Evolutionary conservation across 768 basidiomycete species (phyloP).

Genomic region (Jaapia argillacea): DNA sequence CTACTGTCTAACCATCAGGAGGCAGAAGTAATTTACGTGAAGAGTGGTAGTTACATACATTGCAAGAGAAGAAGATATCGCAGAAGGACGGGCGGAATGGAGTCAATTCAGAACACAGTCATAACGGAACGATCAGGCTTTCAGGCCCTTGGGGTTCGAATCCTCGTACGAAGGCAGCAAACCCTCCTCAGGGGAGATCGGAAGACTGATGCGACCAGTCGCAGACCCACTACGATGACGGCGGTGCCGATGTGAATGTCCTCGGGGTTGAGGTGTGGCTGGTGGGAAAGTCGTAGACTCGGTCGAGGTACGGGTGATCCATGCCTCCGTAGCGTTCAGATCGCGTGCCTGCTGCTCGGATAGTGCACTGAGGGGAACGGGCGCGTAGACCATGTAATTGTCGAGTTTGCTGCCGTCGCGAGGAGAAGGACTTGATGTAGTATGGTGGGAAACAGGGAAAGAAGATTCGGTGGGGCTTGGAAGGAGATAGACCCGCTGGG

Average conservation of each 20-base stretch:
- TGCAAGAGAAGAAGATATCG: too few species aligned
- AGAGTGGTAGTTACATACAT: too few species aligned
- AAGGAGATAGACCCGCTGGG: constrained; percentile 57
- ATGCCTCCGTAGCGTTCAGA: constrained; percentile 51
- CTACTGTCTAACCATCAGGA: too few species aligned
- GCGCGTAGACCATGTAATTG: constrained; percentile 54
- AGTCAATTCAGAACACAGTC: too few species aligned
- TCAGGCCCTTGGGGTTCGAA: background rate
- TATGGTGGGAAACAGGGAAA: constrained; percentile 3
- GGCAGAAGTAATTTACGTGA: too few species aligned
- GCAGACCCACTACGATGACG: background rate
- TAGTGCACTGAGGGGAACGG: constrained; percentile 47
- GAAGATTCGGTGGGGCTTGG: constrained; percentile 25
- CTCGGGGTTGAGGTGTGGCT: constrained; percentile 15
- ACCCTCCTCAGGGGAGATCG: constrained; percentile 35
- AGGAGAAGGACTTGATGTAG: constrained; percentile 6
- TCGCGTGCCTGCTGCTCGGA: constrained; percentile 40
- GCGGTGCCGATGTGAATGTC: constrained; percentile 11
- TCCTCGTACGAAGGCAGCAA: constrained; percentile 25
- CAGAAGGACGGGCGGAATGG: too few species aligned
- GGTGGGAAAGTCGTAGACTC: constrained; percentile 8
- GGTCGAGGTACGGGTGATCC: constrained; percentile 32
- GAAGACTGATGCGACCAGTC: constrained; percentile 21
- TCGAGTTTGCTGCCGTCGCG: constrained; percentile 9
- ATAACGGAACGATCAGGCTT: background rate